Evolutionary conservation across 345 rosid genomes (phyloP), one percentile per base, ranked within the genome.

Genomic region (Draba incana): DNA sequence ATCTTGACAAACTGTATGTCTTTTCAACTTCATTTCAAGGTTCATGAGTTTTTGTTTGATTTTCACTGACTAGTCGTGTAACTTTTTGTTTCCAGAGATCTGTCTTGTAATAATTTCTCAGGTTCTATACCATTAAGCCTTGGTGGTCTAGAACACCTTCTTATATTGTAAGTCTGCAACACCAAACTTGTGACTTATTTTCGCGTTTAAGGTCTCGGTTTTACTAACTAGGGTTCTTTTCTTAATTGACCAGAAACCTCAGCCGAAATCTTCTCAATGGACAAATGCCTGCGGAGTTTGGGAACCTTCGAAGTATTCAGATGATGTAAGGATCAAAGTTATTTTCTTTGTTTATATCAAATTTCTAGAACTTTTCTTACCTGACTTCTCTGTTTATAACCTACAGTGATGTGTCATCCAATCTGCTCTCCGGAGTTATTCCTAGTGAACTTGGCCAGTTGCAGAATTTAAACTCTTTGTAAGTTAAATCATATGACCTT

Each of bases 141-240:
- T 62, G 96, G 98, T 72, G 92, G 77, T 60, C 83, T 95, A 13
- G 99, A 95, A 79, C 99, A 95, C 80, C 97, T 95, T 63, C 95
- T 95, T 52, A 83, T 75, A 8, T 72, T 95, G 99, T 95, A 82
- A 77, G 85, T 56, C 23, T 28, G 15, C 6, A 39, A 14, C n/a
- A 14, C n/a, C 24, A 45, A 10, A 3, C 1, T 51, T 49, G 6
- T 65, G 23, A 48, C 3, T 23, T 20, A 3, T 57, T 51, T 45
- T 30, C 6, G 0, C 0, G 43, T 41, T 45, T 1, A 53, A 20
- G 8, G 8, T 51, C 11, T 30, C 5, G 38, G 3, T 33, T 45
- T 15, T 38, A 2, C 24, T 57, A 43, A 73, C 10, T 10, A 10
- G 2, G 3, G 6, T 39, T 4, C 5, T 39, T 28, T 61, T 15